Evolutionary conservation across 2,329 filamentous ascomycete genomes (phyloP), one percentile per base, ranked within the genome.

Genomic region (Cercospora berteroae): DNA sequence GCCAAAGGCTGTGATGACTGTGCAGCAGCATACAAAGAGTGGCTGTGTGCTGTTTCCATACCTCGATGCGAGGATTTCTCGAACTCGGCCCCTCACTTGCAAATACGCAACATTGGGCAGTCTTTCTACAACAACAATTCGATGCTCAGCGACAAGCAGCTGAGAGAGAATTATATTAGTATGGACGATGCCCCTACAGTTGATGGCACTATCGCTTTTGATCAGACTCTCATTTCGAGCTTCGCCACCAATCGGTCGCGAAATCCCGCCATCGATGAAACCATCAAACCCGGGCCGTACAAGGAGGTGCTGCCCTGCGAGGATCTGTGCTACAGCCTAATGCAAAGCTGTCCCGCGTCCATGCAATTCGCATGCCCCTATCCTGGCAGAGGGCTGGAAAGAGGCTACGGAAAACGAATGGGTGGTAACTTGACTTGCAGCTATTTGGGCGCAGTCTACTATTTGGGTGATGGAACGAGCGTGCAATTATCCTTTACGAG

Each of bases 11-110:
- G 95, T 82, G 79, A 82, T 52, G 86, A 96, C 78, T 99, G 95
- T 80, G 87, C 83, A 16, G 75, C 77, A 0, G 92, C 93, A 8
- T 99, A 99, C 85, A 97, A 96, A 79, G 84, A 89, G 75, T 99
- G 95, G 95, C 88, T 99, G 20, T 99, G 95, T 81, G 91, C 92
- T 25, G 93, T 98, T 29, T 90, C 89, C 16, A 95, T 99, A 69
- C 95, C 95, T 1, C 91, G 94, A 31, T 99, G 95, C 81, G 90
- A 92, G 75, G 94, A 97, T 80, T 95, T 91, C 74, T 87, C 85
- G 60, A 87, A 84, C 59, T 74, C 78, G 1, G 82, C 83, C 13
- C 63, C 83, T 1, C 88, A 82, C 75, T 84, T 93, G 2, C 86
- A 89, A 68, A 82, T 85, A 20, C 90, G 95, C 56, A 95, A 94